Conservation (phyloP, 305 asterid species). For the Plantago lanceolata region DNA sequence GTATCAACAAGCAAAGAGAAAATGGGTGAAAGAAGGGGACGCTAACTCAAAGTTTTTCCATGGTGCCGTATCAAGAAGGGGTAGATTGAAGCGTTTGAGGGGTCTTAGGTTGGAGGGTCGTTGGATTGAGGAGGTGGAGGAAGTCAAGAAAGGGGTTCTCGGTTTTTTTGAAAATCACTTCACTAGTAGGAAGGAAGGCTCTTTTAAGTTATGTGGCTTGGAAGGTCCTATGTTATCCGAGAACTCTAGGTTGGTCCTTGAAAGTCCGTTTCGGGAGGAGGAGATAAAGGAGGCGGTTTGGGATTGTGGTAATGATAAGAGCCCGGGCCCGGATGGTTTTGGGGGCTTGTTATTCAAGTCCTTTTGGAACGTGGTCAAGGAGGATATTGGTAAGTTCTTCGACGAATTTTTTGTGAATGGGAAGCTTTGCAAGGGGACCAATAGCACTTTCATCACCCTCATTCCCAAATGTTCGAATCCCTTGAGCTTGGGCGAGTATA, state of each 20-base stretch:
- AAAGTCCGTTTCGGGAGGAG: background rate
- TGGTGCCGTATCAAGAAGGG: background rate
- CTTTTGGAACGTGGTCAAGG: background rate
- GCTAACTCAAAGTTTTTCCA: background rate
- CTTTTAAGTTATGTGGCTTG: background rate
- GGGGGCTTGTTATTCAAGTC: background rate
- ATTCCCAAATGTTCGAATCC: background rate
- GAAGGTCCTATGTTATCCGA: no score
- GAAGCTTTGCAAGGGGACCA: background rate
- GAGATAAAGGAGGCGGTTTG: background rate
- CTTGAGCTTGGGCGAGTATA: background rate
- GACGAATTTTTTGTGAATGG: background rate
- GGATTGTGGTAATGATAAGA: background rate
- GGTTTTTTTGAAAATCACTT: background rate
- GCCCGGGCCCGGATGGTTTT: background rate
- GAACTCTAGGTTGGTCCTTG: background rate
- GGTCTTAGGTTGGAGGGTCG: background rate
- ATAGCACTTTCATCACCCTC: no score
- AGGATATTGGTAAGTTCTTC: background rate
- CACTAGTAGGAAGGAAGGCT: no score
- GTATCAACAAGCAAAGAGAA: background rate
- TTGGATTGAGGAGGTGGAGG: no score
- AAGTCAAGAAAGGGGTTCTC: background rate
- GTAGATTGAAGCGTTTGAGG: background rate
- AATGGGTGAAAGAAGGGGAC: background rate